Base-by-base conservation (phyloP, 2,329 filamentous ascomycete species). In the Plenodomus biglobosus region DNA sequence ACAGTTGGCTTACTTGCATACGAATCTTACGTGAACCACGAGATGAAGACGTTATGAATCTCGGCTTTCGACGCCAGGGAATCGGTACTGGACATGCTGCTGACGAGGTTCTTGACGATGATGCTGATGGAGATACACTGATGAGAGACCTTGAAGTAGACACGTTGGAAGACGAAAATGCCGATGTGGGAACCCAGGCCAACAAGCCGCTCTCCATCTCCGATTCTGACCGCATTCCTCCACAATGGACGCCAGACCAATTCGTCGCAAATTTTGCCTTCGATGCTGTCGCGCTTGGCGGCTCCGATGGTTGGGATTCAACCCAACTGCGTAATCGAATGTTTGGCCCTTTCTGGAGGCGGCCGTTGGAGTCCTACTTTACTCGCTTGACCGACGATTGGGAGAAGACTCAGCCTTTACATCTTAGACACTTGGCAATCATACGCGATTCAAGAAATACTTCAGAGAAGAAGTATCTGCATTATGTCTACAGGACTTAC, bases 351-450 rank as follows among this genome's bases (percentile, higher is more conserved):
- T 78, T 81, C 56, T 84, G 78, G 67, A 76, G 75, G 44, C 73
- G 81, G 41, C 79, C 81, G 0, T 59, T 83, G 22, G 83, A 85
- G 58, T 74, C 76, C 22, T 68, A 76, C 17, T 61, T 85, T 18
- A 68, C 67, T 40, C 77, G 80, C 20, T 56, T 85, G 32, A 79
- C 79, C 1, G 77, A 83, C 46, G 71, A 76, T 45, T 84, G 82
- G 78, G 76, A 82, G 44, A 59, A 78, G 15, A 80, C 79, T n/a
- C 83, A 86, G 56, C 82, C 83, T 19, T 66, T 71, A 3, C 77
- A 83, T 61, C 71, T 85, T 18, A 76, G 79, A 16, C 81, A 84
- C 58, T 66, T 84, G 15, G 75, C 78, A 10, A 71, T 85, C 22
- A 74, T 85, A 27, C 73, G 81, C 51, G 81, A 84, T 45, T 79